Evolutionary conservation across 2,329 filamentous ascomycete species (phyloP), one percentile per base, ranked within the genome.

Genomic region (Pyricularia grisea): DNA sequence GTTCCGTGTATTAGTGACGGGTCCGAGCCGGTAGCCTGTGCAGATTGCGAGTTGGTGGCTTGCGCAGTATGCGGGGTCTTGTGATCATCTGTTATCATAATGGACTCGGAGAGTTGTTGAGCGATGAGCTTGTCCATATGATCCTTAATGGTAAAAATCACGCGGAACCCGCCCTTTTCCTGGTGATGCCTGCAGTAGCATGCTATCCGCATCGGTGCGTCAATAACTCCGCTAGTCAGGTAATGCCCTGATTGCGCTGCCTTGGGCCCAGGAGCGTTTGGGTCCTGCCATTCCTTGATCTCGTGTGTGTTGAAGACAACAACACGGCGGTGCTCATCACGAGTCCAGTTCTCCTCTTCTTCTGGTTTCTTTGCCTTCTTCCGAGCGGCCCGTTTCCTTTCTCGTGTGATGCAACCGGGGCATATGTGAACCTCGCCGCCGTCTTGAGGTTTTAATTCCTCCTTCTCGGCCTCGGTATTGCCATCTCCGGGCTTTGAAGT

Each of bases 61-160:
- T 83, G 79, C 67, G 83, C 78, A 70, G 80, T 78, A 74, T 92
- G 91, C 11, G 58, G 58, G 9, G 93, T 97, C 81, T 98, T 98
- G 82, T 98, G 94, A 75, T 99, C 94, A 77, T 99, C 94, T 0
- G 95, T 98, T 72, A 98, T 97, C 86, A 97, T 94, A 72, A 98
- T 97, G 0, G 93, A 92, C 69, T 90, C 89, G 25, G 92, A 93
- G 72, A 97, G 90, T 68, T 89, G 88, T 79, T 99, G 94, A 7
- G 93, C 92, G 63, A 98, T 82, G 36, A 97, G 81, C 64, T 88
- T 88, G 74, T 90, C 91, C 72, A 88, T 82, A 75, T 87, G 87
- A 78, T 97, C 92, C 76, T 94, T 97, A 75, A 99, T 85, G 1
- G 94, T 98, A 79, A 98, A 97, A 72, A 99, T 97, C 74, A 98